Percentiles rank a stretch among this genome's conserved stretches.
Conservation (phyloP, 768 basidiomycete genomes). For the Lactarius evosmus region DNA sequence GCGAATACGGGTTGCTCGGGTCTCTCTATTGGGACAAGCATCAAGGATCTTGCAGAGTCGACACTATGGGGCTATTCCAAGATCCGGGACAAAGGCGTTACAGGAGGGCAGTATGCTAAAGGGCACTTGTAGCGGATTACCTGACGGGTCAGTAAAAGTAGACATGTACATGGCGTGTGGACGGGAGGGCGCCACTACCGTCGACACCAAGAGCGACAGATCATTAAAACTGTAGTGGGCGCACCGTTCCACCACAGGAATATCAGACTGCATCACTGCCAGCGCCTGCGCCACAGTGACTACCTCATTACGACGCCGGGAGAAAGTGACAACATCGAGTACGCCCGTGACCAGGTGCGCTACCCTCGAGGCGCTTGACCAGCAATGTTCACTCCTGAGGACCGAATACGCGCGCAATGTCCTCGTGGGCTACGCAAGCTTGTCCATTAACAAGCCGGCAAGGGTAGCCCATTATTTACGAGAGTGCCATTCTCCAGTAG, state of each 20-base stretch:
- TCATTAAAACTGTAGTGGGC: no score
- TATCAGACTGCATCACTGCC: slow-evolving; percentile 13
- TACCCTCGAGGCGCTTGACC: slow-evolving; percentile 72
- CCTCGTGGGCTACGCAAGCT: slow-evolving; percentile 78
- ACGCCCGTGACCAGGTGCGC: slow-evolving; percentile 70
- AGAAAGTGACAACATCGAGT: slow-evolving; percentile 63
- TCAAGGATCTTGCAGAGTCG: no score
- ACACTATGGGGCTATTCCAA: no score
- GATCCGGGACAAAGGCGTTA: no score
- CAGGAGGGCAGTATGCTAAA: no score
- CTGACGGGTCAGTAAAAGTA: no score
- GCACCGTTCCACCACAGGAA: slow-evolving; percentile 1
- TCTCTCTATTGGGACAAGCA: no score
- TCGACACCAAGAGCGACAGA: no score
- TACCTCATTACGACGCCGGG: slow-evolving; percentile 42
- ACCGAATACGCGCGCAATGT: slow-evolving; percentile 69
- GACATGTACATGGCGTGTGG: no score
- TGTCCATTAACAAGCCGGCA: slow-evolving; percentile 72
- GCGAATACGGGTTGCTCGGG: no score
- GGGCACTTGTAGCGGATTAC: no score
- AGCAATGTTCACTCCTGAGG: slow-evolving; percentile 74
- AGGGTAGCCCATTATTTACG: slow-evolving; percentile 68
- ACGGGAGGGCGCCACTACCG: no score
- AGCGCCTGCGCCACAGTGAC: slow-evolving; percentile 22
- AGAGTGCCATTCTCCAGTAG: not conserved